Percentiles rank a stretch among this genome's conserved stretches.
phyloP scores from a whole-genome alignment of 371 early-diverging fungal genomes.

The Capniomyces stellatus region DNA sequence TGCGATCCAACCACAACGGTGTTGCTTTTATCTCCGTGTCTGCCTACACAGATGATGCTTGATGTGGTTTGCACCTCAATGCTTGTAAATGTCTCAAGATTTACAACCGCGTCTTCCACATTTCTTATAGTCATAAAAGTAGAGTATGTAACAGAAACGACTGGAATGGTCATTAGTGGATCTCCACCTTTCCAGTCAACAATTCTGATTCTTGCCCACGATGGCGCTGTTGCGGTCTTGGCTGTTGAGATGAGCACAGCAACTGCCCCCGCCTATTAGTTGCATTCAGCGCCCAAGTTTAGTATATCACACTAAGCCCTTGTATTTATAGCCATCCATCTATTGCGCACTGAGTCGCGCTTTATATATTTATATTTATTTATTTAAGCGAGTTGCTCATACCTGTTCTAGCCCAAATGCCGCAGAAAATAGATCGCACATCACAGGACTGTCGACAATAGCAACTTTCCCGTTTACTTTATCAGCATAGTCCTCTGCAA shows the following conservation, averaged over 20 bases:
- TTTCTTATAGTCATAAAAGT: conserved; percentile 10
- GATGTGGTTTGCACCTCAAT: conserved; percentile 17
- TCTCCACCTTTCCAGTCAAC: conserved; percentile 26
- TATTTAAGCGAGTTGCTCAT: conserved; percentile 15
- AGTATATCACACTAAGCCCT: too few relatives aligned
- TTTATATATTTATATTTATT: too few relatives aligned
- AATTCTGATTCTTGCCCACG: conserved; percentile 14
- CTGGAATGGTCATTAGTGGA: conserved; percentile 21
- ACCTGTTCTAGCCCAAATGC: conserved; percentile 16
- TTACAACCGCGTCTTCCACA: conserved; percentile 1
- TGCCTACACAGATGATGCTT: conserved; percentile 24
- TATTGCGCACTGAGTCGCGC: too few relatives aligned
- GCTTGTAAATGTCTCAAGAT: conserved; percentile 10
- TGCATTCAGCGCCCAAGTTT: too few relatives aligned
- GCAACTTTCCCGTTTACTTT: conserved; percentile 10
- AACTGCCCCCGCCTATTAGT: background rate
- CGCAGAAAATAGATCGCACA: conserved; percentile 16
- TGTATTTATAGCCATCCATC: too few relatives aligned
- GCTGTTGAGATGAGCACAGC: conserved; percentile 1
- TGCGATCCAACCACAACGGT: conserved; percentile 25
- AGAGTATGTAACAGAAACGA: conserved; percentile 18
- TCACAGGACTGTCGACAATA: conserved; percentile 3
- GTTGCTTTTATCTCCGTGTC: conserved; percentile 7
- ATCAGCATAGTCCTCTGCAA: background rate
- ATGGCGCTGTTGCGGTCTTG: conserved; percentile 7